Conservation (phyloP, 768 basidiomycete species). For the Tubosaeta sp. region DNA sequence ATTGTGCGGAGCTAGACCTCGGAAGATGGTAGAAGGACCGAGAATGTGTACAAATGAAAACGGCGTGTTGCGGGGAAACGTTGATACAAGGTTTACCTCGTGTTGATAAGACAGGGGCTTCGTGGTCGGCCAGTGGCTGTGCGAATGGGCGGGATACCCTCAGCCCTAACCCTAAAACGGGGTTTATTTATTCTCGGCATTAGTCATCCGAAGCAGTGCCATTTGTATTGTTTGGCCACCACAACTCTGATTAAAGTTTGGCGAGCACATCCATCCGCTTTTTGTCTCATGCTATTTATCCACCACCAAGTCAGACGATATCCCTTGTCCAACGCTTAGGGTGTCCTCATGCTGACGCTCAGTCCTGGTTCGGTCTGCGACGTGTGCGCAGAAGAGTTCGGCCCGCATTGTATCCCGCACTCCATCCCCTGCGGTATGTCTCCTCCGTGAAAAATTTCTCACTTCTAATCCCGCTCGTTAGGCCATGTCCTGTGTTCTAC, state of each 20-base stretch:
- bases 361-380: slow-evolving; percentile 81
- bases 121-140: no score
- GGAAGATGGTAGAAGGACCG: slow-evolving; percentile 1
- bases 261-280: slow-evolving; percentile 27
- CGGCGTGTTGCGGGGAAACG: slow-evolving; percentile 27
- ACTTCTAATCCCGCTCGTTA: slow-evolving; percentile 25
- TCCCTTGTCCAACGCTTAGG: slow-evolving; percentile 42
- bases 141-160: slow-evolving; percentile 22
- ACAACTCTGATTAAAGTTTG: slow-evolving; percentile 29
- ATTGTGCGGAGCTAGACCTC: slow-evolving; percentile 38
- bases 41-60: slow-evolving; percentile 20
- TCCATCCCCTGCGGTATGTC: slow-evolving; percentile 73
- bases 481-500: slow-evolving; percentile 77
- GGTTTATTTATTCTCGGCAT: not conserved
- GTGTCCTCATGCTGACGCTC: slow-evolving; percentile 70
- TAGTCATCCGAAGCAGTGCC: slow-evolving; percentile 14
- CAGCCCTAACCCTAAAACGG: slow-evolving; percentile 29
- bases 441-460: slow-evolving; percentile 22
- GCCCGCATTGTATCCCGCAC: slow-evolving; percentile 67
- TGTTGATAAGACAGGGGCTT: slow-evolving; percentile 7
- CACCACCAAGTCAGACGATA: slow-evolving; percentile 40
- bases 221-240: slow-evolving; percentile 25
- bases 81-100: slow-evolving; percentile 3
- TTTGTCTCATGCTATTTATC: slow-evolving; percentile 48
- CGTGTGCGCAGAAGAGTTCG: slow-evolving; percentile 86